Evolutionary conservation across 345 rosid species (phyloP).

Genomic region (Eucalyptus albens): DNA sequence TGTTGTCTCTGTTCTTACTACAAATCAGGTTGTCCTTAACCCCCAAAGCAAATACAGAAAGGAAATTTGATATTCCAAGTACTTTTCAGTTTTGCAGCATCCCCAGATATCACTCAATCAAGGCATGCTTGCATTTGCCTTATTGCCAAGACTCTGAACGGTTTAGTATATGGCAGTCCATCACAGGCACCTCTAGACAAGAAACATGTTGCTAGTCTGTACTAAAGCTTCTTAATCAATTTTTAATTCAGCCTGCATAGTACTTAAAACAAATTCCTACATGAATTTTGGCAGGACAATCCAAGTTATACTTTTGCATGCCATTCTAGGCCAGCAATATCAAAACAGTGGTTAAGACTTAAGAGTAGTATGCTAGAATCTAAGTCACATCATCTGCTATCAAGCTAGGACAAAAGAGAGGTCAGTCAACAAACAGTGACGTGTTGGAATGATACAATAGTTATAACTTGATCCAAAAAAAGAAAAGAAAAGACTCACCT

Average conservation of each 20-base stretch:
- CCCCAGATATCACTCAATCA: not conserved
- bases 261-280: not conserved
- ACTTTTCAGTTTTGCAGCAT: not conserved
- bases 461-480: not conserved
- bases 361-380: not conserved
- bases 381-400: not conserved
- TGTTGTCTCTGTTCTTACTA: not conserved
- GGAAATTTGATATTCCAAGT: not conserved
- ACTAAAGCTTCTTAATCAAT: not conserved
- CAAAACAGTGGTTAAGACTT: not conserved
- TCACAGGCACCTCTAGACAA: not conserved
- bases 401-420: not conserved
- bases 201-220: not conserved
- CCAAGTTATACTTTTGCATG: not conserved
- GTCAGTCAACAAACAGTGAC: not conserved
- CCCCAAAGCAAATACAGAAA: not conserved
- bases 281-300: not conserved
- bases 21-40: not conserved
- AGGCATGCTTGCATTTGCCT: not conserved
- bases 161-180: not conserved
- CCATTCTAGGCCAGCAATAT: not conserved
- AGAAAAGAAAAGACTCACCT: constrained; percentile 12
- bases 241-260: not conserved
- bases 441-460: not conserved
- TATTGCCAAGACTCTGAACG: not conserved